Evolutionary conservation across 768 basidiomycete species (phyloP).

Genomic region (Boletus reticuloceps): DNA sequence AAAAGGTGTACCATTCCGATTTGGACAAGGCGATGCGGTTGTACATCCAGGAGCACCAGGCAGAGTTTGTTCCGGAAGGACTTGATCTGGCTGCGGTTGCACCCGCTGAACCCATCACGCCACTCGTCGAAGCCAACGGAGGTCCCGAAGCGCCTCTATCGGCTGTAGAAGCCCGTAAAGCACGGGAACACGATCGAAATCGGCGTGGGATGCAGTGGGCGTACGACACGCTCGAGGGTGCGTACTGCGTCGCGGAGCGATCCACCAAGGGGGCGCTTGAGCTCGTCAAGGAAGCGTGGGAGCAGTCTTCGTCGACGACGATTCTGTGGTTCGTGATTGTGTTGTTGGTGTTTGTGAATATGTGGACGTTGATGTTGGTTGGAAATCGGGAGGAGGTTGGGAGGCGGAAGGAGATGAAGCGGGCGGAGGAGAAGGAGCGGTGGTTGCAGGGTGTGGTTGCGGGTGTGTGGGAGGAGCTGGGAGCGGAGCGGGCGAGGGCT

Average conservation of each 20-base stretch:
- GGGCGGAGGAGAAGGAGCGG: constrained; percentile 66
- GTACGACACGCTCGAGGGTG: constrained; percentile 80
- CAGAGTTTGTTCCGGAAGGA: constrained; percentile 87
- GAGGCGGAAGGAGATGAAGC: constrained; percentile 46
- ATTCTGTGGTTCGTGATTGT: constrained; percentile 74
- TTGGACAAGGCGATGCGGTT: constrained; percentile 80
- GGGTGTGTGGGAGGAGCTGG: constrained; percentile 71
- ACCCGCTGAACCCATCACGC: constrained; percentile 38
- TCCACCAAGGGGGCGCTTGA: constrained; percentile 73
- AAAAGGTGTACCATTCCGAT: constrained; percentile 81
- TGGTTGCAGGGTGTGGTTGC: constrained; percentile 73
- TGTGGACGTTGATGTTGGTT: constrained; percentile 60
- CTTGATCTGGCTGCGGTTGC: constrained; percentile 58
- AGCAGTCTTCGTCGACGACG: constrained; percentile 67
- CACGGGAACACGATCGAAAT: constrained; percentile 66
- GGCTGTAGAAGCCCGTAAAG: constrained; percentile 35
- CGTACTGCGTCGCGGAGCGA: constrained; percentile 64
- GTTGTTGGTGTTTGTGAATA: constrained; percentile 69
- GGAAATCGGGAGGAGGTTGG: constrained; percentile 47
- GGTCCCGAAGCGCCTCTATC: constrained; percentile 8
- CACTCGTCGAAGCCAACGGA: constrained; percentile 14
- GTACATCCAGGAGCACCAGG: constrained; percentile 87
- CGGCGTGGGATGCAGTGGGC: constrained; percentile 83
- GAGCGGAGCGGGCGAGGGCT: constrained; percentile 38
- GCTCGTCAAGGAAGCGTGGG: constrained; percentile 77